Conservation (phyloP, 31 red algal species). For the Endocladia muricata region DNA sequence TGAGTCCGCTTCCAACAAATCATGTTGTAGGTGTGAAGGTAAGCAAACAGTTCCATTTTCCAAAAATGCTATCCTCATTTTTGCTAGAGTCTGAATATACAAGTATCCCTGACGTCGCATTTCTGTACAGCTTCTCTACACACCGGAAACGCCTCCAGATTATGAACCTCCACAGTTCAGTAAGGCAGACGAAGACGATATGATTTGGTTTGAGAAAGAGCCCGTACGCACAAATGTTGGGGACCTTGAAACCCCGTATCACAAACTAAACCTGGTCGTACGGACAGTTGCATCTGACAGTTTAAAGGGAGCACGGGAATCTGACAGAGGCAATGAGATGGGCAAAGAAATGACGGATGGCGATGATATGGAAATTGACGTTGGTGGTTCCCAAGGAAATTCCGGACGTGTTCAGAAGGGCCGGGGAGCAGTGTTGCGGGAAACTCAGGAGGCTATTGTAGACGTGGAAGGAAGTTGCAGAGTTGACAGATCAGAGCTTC, state of each 20-base stretch:
- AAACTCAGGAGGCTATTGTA: too few species aligned
- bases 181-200: not conserved
- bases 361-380: not conserved
- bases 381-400: constrained; percentile 8
- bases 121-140: constrained; percentile 17
- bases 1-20: constrained; percentile 24
- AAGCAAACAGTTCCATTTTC: too few species aligned
- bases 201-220: constrained; percentile 38
- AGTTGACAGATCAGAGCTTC: too few species aligned
- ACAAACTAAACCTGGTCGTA: constrained; percentile 29
- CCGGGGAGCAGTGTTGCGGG: not conserved
- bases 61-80: too few species aligned
- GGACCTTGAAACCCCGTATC: constrained; percentile 39
- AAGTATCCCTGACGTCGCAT: too few species aligned
- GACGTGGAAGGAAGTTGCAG: too few species aligned
- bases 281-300: not conserved
- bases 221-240: constrained; percentile 18
- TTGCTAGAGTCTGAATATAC: too few species aligned
- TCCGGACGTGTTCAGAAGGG: not conserved
- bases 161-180: constrained; percentile 64
- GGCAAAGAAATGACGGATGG: not conserved
- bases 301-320: constrained; percentile 8
- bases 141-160: constrained; percentile 27
- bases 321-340: not conserved
- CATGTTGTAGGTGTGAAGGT: constrained; percentile 37